Base-by-base conservation (phyloP, 345 rosid genomes). In the Eucalyptus caleyi region DNA sequence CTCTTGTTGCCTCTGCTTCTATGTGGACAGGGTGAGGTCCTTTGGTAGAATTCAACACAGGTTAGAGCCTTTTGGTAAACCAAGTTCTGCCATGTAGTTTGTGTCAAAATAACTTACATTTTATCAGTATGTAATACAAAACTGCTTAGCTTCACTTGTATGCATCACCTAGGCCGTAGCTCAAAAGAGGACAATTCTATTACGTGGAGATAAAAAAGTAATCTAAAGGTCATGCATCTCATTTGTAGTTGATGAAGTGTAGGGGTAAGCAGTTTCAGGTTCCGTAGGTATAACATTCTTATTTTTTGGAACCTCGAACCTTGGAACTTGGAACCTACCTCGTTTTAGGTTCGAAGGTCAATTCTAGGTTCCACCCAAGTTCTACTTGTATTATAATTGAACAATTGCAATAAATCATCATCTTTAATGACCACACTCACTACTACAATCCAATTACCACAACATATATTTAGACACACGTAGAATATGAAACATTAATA, bases 241-340 rank as follows among this genome's bases (percentile, higher is more conserved):
- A 19, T 72, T 34, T 12, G 14, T 72, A 72, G 82, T 72, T 19
- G 44, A 23, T 72, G 44, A 72, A 72, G 44, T 72, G 59, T 53
- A 8, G 59, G 26, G 56, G 59, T 21, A 3, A 53, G 59, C 59
- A 53, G 5, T 21, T 3, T 4, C 26, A 21, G 0, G 59, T 53
- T 53, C 0, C 0, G 26, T 21, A 19, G 5, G 59, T 53, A 53
- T 53, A 19, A 2, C 59, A 2, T 53, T 53, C 59, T 53, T 53
- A 53, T 53, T 53, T 53, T 21, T 21, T 53, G 5, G 26, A 53
- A 53, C 26, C 59, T 53, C 1, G 24, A 21, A 53, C 11, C 11
- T 53, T 53, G 2, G 59, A 53, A 53, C 11, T 53, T 53, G 11
- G 59, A 53, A 53, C 59, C 59, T 53, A 8, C 2, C 59, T 4